Evolutionary conservation across 2,329 filamentous ascomycete genomes (phyloP), one percentile per base, ranked within the genome.

Genomic region (Colletotrichum gloeosporioides): DNA sequence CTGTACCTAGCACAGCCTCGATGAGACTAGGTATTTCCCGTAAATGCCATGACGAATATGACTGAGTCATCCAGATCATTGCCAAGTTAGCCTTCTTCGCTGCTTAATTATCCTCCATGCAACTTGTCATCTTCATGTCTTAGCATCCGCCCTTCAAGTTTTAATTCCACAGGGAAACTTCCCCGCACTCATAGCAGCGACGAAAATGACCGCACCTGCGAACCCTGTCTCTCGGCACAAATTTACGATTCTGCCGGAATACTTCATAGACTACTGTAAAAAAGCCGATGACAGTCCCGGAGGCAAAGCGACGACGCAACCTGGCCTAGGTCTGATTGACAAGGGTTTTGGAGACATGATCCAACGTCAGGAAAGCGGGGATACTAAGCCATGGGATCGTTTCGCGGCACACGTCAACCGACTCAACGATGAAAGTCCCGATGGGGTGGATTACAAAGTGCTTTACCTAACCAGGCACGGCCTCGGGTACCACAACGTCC

Each of bases 391-490:
- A 77, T 93, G 91, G 91, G 84, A 86, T 71, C 86, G 89, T 16
- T 88, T 92, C 44, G 80, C 83, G 3, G 79, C 85, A 31, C 88
- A 90, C 72, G 84, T 92, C 32, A 80, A 83, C 6, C 83, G 84
- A 31, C 81, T 92, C 59, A 90, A 91, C 80, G 71, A 82, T 12
- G 80, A 84, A 8, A 83, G 85, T 4, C 82, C 85, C 0, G 78
- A 82, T 5, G 86, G 84, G 69, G 86, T 88, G n/a, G 81, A 80
- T 16, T 93, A 92, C 83, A 89, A 90, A 72, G 85, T 92, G 15
- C 76, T 92, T 13, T 87, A 84, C 76, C 83, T 92, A 73, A 91
- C 89, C 27, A 87, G 91, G 16, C 91, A 93, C 79, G 91, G 91
- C 16, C 85, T 91, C 78, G 91, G 91, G 29, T 84, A 80, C 69